phyloP scores from a whole-genome alignment of 2,329 filamentous ascomycete species.

The Delphinella strobiligena region DNA sequence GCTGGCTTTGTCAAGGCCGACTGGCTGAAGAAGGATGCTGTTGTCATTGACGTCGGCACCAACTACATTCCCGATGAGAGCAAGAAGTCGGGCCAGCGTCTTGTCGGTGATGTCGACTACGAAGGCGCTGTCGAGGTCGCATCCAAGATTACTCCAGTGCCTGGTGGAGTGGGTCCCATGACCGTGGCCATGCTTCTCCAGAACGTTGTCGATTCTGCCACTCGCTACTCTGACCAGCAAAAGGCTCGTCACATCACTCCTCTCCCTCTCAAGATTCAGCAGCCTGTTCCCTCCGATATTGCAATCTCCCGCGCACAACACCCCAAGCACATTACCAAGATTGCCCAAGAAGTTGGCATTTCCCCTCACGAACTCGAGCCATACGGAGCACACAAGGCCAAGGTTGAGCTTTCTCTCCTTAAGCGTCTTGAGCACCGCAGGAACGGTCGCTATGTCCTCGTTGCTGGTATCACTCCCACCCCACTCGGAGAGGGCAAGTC shows the following conservation, averaged over 20 bases:
- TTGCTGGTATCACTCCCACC: slow-evolving; percentile 93
- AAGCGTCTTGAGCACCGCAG: slow-evolving; percentile 75
- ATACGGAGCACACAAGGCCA: slow-evolving; percentile 91
- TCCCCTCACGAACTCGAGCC: slow-evolving; percentile 81
- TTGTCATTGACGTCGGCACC: slow-evolving; percentile 95
- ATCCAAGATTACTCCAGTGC: slow-evolving; percentile 88
- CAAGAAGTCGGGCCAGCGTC: slow-evolving; percentile 82
- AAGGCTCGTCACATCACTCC: slow-evolving; percentile 69
- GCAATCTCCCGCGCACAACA: slow-evolving; percentile 78
- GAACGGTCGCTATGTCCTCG: slow-evolving; percentile 82
- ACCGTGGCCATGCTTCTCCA: slow-evolving; percentile 96
- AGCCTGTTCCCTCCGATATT: slow-evolving; percentile 90
- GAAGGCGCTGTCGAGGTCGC: slow-evolving; percentile 74
- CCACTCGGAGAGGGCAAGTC: slow-evolving; percentile 96
- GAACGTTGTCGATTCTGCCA: slow-evolving; percentile 83
- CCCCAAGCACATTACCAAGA: slow-evolving; percentile 78
- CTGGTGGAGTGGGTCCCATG: slow-evolving; percentile 95
- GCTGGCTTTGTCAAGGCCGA: slow-evolving; percentile 83
- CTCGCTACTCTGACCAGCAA: slow-evolving; percentile 68
- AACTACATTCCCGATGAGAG: slow-evolving; percentile 85
- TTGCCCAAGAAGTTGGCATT: slow-evolving; percentile 82
- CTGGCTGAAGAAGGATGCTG: slow-evolving; percentile 87
- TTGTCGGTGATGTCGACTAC: slow-evolving; percentile 93
- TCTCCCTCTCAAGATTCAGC: slow-evolving; percentile 66
- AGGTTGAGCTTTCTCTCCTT: slow-evolving; percentile 73